Conservation (phyloP, 306 rosid species). For the Begonia peltatifolia region DNA sequence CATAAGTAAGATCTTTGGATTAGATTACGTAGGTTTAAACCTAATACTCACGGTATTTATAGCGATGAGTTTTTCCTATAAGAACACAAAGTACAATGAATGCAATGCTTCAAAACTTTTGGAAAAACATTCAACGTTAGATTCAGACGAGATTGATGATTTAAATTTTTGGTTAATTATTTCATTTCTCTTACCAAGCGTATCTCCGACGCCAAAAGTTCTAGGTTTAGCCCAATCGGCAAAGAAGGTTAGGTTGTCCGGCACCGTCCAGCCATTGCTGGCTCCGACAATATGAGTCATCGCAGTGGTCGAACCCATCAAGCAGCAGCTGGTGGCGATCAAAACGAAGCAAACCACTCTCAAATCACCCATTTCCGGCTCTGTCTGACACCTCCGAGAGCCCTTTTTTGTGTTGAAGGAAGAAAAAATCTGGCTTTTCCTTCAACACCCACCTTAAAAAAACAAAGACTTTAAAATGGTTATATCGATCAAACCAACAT, state of each 20-base stretch:
- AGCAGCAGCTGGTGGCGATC: conserved; percentile 5
- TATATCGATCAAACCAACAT: too few species aligned
- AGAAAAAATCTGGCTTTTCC: not conserved
- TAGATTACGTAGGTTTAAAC: too few species aligned
- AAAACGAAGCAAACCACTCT: conserved; percentile 1
- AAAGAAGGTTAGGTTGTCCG: conserved; percentile 17
- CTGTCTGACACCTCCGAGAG: too few species aligned
- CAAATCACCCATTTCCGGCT: conserved; percentile 20
- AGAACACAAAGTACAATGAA: too few species aligned
- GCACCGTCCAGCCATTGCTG: conserved; percentile 46
- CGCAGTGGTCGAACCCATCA: conserved; percentile 23
- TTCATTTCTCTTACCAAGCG: conserved; percentile 29
- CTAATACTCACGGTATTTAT: too few species aligned
- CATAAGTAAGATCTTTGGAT: too few species aligned
- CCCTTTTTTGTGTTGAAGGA: not conserved
- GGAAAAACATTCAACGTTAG: too few species aligned
- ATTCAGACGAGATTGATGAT: too few species aligned
- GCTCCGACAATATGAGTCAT: conserved; percentile 54
- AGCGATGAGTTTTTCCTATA: too few species aligned
- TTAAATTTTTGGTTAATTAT: too few species aligned
- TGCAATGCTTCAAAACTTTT: too few species aligned
- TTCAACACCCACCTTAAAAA: not conserved
- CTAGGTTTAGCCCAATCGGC: conserved; percentile 36
- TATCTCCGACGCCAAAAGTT: conserved; percentile 48
- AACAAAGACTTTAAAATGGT: too few species aligned